Evolutionary conservation across 495 filamentous ascomycete species (phyloP).

Genomic region (Letharia columbiana): DNA sequence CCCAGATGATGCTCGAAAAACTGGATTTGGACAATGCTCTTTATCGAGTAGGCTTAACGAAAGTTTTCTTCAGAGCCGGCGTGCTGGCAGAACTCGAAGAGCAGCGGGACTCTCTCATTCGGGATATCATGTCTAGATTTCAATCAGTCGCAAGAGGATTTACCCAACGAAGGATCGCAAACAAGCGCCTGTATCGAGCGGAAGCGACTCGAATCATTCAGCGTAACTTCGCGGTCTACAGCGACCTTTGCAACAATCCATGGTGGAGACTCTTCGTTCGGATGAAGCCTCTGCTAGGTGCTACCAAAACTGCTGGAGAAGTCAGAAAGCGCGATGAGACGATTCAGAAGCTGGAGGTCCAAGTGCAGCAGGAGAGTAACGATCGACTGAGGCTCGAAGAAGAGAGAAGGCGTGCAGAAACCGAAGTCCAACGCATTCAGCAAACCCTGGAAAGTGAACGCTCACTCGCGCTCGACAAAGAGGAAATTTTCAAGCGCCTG

Average conservation of each 20-base stretch:
- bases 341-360: constrained; percentile 74
- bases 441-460: constrained; percentile 92
- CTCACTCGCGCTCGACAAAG: constrained; percentile 89
- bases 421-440: constrained; percentile 80
- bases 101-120: constrained; percentile 81
- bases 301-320: constrained; percentile 79
- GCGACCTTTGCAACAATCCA: constrained; percentile 78
- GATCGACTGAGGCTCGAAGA: constrained; percentile 82
- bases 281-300: constrained; percentile 91
- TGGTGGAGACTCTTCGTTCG: constrained; percentile 96
- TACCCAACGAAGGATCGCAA: constrained; percentile 73
- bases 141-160: constrained; percentile 88
- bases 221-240: constrained; percentile 81
- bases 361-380: constrained; percentile 66
- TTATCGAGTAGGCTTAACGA: constrained; percentile 91
- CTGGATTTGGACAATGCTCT: constrained; percentile 73
- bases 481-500: constrained; percentile 95
- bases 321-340: constrained; percentile 91
- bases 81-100: constrained; percentile 96
- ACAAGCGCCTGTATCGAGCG: constrained; percentile 86
- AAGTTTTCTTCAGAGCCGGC: constrained; percentile 96
- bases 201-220: constrained; percentile 95
- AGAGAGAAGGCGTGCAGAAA: constrained; percentile 76
- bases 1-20: constrained; percentile 81
- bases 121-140: constrained; percentile 87